A percentile compares a stretch with the other conserved stretches of the same genome.
Evolutionary conservation across 2,329 filamentous ascomycete species (phyloP).

Genomic region (Elsinoe batatas): DNA sequence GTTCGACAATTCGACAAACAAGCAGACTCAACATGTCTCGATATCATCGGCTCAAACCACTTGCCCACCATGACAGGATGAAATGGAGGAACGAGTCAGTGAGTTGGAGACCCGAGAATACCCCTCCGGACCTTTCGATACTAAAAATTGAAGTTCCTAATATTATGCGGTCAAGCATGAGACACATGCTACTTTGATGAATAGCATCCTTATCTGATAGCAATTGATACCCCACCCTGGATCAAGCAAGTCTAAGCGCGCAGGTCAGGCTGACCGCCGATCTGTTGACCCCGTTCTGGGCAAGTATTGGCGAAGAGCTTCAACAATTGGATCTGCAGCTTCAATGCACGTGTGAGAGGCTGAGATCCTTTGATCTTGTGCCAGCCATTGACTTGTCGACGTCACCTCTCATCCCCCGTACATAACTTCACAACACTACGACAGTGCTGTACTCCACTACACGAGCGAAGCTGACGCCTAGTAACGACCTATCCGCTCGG

Average conservation of each 20-base stretch:
- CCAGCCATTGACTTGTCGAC: background rate
- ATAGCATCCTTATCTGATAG: background rate
- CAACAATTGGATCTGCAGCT: conserved; percentile 8
- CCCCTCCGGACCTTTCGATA: too few species aligned
- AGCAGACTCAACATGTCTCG: too few species aligned
- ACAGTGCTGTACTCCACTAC: background rate
- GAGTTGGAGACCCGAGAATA: too few species aligned
- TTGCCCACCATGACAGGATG: too few species aligned
- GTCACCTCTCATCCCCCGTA: background rate
- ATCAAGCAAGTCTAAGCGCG: background rate
- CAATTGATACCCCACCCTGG: background rate
- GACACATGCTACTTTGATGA: background rate
- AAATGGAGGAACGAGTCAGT: too few species aligned
- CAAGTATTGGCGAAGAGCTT: conserved; percentile 2
- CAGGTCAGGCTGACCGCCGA: background rate
- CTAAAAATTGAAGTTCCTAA: too few species aligned
- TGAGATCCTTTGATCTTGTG: background rate
- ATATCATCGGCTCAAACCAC: too few species aligned
- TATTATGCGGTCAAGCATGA: too few species aligned
- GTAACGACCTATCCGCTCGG: background rate
- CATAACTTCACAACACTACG: too few species aligned
- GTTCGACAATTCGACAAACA: too few species aligned
- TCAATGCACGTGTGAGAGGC: conserved; percentile 1
- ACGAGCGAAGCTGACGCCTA: background rate
- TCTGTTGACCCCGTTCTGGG: background rate